Percentiles rank a stretch among this genome's conserved stretches.
Evolutionary conservation across 805 yeast genomes (phyloP).

Genomic region (Candida schatavii): DNA sequence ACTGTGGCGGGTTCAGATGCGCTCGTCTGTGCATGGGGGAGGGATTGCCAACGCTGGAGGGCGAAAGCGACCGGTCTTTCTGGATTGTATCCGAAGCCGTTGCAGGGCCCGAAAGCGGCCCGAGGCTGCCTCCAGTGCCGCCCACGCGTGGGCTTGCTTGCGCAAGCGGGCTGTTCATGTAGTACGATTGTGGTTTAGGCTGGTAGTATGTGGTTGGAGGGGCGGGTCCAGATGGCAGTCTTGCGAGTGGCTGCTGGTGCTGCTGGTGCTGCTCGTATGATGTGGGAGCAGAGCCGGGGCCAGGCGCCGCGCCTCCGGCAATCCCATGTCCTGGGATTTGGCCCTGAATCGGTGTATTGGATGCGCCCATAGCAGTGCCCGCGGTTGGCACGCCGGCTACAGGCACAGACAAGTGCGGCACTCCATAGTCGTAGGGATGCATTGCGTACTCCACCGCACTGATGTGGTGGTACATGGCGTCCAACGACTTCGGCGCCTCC

Average conservation of each 20-base stretch:
- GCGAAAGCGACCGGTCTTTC: constrained; percentile 27
- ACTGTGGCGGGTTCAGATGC: constrained; percentile 30
- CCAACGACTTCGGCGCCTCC: constrained; percentile 36
- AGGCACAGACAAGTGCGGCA: not conserved
- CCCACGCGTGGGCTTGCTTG: not conserved
- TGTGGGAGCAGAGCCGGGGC: not conserved
- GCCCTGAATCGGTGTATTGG: not conserved
- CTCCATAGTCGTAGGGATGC: constrained; percentile 5
- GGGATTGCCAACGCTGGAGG: constrained; percentile 14
- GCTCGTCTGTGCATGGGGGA: constrained; percentile 32
- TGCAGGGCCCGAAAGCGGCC: no score
- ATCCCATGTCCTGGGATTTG: not conserved
- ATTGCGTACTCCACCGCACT: not conserved
- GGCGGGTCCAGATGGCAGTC: not conserved
- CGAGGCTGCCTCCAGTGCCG: not conserved
- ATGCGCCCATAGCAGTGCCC: not conserved
- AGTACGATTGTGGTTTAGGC: constrained; percentile 33
- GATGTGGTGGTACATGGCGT: not conserved
- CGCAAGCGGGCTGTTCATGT: constrained; percentile 8
- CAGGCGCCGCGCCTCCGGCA: not conserved
- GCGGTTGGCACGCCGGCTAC: not conserved
- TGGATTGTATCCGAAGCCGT: not conserved
- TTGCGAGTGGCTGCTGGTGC: not conserved
- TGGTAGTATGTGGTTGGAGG: constrained; percentile 24
- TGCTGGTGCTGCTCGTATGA: no score